Base-by-base conservation (phyloP, 2,329 filamentous ascomycete species). In the Tolypocladium tundrense region DNA sequence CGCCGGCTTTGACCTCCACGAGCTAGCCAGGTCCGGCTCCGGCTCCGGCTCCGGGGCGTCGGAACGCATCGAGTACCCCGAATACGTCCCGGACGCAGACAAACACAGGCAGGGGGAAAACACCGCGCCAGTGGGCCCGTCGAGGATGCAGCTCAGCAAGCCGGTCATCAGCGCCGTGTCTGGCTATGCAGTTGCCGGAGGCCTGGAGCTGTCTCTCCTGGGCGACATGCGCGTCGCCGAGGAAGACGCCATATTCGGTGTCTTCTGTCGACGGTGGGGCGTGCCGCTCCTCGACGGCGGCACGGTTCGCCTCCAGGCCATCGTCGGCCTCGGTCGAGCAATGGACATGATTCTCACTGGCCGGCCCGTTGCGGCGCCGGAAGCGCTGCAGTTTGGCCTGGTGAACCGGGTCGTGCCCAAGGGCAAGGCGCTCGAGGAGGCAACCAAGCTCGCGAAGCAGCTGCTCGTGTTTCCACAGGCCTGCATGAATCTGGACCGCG, bases 261-360 rank as follows among this genome's bases (percentile, higher is more conserved):
- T 84, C 3, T 84, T 83, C 62, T 82, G 78, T 65, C 72, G 81
- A 2, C 73, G 79, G 16, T 59, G 53, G 24, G 61, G 61, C 24
- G 62, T 63, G 31, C 60, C 61, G 10, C 61, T 64, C 37, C 61
- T 60, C 21, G 79, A 69, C 33, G 69, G 66, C 24, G 80, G 80
- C 3, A 83, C 79, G 0, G 79, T 82, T 0, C 74, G 80, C 1
- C 66, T 83, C 7, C 78, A 77, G 58, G 72, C 72, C 1, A 72
- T 82, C 51, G 67, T 84, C 27, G 81, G 81, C 0, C 69, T 83
- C 1, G 79, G 79, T 0, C 65, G 79, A 3, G 80, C 81, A 0
- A 60, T 83, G 57, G 81, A 84, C 65, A 79, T 84, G 75, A 80
- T 83, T 19, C 68, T 84, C 6, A 84, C 81, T 0, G 81, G 82